These are phyloP conservation scores for Mycena latifolia DNA, from an alignment of 768 basidiomycete species.

Conservation along the genomic window DNA sequence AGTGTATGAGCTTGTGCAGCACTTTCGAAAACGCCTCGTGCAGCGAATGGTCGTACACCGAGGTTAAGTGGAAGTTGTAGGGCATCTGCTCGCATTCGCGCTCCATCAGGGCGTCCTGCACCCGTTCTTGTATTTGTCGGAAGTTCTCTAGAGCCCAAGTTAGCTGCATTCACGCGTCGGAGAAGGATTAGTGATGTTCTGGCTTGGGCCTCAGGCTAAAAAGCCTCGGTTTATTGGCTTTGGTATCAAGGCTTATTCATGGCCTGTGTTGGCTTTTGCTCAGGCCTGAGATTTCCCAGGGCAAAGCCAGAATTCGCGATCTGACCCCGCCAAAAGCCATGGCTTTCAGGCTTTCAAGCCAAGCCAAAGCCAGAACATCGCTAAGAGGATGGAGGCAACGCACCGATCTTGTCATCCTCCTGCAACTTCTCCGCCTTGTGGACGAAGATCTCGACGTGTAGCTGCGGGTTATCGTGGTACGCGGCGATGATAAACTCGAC, in stretches of 20 bases:
- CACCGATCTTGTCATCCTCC: constrained; percentile 93
- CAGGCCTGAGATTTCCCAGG: too few relatives aligned
- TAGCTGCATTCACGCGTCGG: too few relatives aligned
- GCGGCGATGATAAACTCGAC: constrained; percentile 86
- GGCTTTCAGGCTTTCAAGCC: too few relatives aligned
- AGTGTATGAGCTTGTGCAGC: constrained; percentile 87
- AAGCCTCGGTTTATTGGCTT: too few relatives aligned
- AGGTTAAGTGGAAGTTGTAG: constrained; percentile 92
- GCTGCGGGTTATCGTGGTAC: constrained; percentile 78
- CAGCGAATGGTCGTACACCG: constrained; percentile 92
- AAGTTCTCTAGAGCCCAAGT: constrained; percentile 72
- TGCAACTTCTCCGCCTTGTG: constrained; percentile 95
- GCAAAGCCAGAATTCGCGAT: too few relatives aligned
- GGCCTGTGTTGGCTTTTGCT: too few relatives aligned
- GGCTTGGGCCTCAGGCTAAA: too few relatives aligned
- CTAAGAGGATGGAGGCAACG: neutral
- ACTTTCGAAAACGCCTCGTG: constrained; percentile 94
- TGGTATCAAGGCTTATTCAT: too few relatives aligned
- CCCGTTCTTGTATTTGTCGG: constrained; percentile 89
- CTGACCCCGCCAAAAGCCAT: too few relatives aligned
- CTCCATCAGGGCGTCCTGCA: constrained; percentile 85
- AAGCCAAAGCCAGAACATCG: too few relatives aligned
- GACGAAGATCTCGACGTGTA: constrained; percentile 92
- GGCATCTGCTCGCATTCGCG: constrained; percentile 83
- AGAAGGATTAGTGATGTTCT: too few relatives aligned